Evolutionary conservation across 2,329 filamentous ascomycete genomes (phyloP).

Genomic region (Colletotrichum orchidophilum): DNA sequence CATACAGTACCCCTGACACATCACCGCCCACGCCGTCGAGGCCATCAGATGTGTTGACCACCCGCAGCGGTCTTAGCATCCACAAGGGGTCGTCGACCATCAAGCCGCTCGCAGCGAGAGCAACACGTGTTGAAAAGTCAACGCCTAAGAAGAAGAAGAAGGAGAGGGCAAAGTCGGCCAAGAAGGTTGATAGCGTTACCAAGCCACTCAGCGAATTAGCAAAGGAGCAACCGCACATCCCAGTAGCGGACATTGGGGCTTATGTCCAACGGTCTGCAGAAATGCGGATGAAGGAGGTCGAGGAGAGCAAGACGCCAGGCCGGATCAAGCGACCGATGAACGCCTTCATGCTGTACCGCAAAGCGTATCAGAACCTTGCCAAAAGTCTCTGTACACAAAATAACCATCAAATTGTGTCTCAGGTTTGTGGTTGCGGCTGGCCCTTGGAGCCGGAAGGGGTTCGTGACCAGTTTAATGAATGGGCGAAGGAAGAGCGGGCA

Average conservation of each 20-base stretch:
- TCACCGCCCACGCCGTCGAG: slow-evolving; percentile 59
- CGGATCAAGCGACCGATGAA: slow-evolving; percentile 96
- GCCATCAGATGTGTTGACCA: slow-evolving; percentile 47
- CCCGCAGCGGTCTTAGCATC: slow-evolving; percentile 48
- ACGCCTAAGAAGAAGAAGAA: slow-evolving; percentile 49
- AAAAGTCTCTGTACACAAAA: slow-evolving; percentile 85
- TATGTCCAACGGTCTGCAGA: slow-evolving; percentile 80
- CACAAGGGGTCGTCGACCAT: slow-evolving; percentile 37
- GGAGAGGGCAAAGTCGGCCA: slow-evolving; percentile 52
- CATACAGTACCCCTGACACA: slow-evolving; percentile 61
- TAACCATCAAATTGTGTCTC: slow-evolving; percentile 93
- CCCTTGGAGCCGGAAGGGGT: slow-evolving; percentile 78
- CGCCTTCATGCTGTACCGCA: slow-evolving; percentile 97
- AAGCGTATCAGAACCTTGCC: slow-evolving; percentile 87
- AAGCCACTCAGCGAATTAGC: slow-evolving; percentile 78
- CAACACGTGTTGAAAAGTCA: slow-evolving; percentile 44
- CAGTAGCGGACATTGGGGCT: slow-evolving; percentile 79
- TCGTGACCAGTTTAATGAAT: slow-evolving; percentile 78
- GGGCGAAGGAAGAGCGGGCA: slow-evolving; percentile 81
- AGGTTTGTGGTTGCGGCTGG: slow-evolving; percentile 89
- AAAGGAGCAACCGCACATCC: slow-evolving; percentile 66
- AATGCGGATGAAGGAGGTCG: slow-evolving; percentile 73
- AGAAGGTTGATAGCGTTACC: slow-evolving; percentile 64
- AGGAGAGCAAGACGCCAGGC: slow-evolving; percentile 72
- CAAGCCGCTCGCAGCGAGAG: slow-evolving; percentile 41